Conservation (phyloP, 2,329 filamentous ascomycete genomes). For the Scytalidium sp. region DNA sequence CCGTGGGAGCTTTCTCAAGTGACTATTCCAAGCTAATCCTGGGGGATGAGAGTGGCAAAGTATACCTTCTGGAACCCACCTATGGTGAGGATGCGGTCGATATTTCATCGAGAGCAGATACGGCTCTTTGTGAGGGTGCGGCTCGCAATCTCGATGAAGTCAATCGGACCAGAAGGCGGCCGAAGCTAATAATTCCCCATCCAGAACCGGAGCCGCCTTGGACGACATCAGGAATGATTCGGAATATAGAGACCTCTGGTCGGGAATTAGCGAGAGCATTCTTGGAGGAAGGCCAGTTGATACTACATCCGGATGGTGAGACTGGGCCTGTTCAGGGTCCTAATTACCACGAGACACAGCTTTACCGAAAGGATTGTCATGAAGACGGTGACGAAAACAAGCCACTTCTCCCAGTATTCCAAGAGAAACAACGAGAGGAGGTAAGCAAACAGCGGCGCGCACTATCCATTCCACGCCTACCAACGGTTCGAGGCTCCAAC, state of each 20-base stretch:
- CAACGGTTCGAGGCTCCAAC: conserved; percentile 1
- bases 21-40: conserved; percentile 53
- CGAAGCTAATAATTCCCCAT: conserved; percentile 48
- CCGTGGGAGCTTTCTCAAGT: conserved; percentile 55
- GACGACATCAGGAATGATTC: not conserved
- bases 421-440: conserved; percentile 42
- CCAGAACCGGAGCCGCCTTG: conserved; percentile 42
- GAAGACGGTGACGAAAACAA: conserved; percentile 36
- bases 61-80: conserved; percentile 51
- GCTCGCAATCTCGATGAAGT: not conserved
- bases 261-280: conserved; percentile 30
- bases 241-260: conserved; percentile 13
- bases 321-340: conserved; percentile 57
- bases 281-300: conserved; percentile 39
- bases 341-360: conserved; percentile 41
- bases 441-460: conserved; percentile 7
- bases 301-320: conserved; percentile 39
- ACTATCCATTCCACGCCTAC: not conserved
- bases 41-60: conserved; percentile 59
- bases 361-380: conserved; percentile 50
- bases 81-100: conserved; percentile 20
- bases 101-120: not conserved
- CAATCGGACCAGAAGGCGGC: conserved; percentile 35
- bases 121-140: not conserved
- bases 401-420: conserved; percentile 43